Evolutionary conservation across 768 basidiomycete genomes (phyloP), one percentile per base, ranked within the genome.

Genomic region (Gautieria morchelliformis): DNA sequence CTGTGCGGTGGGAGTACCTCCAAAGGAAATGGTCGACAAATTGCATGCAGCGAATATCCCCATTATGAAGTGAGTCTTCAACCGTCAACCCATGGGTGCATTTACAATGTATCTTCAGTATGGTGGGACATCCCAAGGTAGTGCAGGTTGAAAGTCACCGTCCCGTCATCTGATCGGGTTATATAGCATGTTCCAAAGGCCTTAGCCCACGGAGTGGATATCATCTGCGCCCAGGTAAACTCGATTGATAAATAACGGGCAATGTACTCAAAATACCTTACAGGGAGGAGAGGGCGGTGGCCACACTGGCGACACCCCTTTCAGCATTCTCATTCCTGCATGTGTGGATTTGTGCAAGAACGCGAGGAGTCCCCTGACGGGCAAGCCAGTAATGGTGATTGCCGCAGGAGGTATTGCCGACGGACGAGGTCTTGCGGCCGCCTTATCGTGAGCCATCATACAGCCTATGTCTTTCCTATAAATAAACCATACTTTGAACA

Each of bases 351-450:
- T 85, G n/a, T 89, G 85, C 70, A 82, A 78, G 65, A 71, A 74
- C 61, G 72, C 74, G 42, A 86, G 76, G 62, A 88, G 84, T 67
- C 87, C 89, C 20, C 69, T 94, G 53, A 92, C 89, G 0, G 87
- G 88, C 32, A 76, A 87, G 60, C 82, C 85, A 27, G 71, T 93
- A 53, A 62, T 85, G 20, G 87, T 93, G 35, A 82, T 93, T 15
- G 91, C 88, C 1, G 90, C 90, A 3, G 91, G 91, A 33, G 91
- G 87, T 46, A 84, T 93, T 58, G 81, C 87, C 20, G 88, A 91
- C 63, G 90, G 90, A 12, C 80, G 89, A 35, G 87, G 88, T 35
- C 76, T 92, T 15, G 88, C 90, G 14, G 86, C 83, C 17, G 71
- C 87, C 30, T 78, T 89, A 56, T 76, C 84, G 80, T 87, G 70